Evolutionary conservation across 2,329 filamentous ascomycete genomes (phyloP).

Genomic region (Pseudogymnoascus sp.): DNA sequence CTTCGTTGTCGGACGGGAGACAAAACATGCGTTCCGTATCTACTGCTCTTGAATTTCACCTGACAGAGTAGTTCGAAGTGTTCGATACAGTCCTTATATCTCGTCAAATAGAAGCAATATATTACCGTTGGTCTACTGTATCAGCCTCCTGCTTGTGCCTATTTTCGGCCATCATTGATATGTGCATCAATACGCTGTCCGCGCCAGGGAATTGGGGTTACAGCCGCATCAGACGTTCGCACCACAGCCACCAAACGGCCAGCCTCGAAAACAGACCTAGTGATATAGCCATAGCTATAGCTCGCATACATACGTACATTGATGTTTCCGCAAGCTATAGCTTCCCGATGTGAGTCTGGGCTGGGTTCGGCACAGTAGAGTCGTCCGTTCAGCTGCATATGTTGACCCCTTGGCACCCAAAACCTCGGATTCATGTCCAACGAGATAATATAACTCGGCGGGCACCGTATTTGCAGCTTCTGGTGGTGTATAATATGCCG

Average conservation of each 20-base stretch:
- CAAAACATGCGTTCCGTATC: slow-evolving; percentile 67
- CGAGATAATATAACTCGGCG: neutral
- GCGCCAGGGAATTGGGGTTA: slow-evolving; percentile 15
- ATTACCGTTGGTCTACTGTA: neutral
- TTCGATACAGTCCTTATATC: slow-evolving; percentile 10
- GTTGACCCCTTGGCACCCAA: neutral
- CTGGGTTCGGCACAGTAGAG: neutral
- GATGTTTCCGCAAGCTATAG: neutral
- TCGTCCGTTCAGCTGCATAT: neutral
- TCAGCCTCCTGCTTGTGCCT: too few relatives aligned
- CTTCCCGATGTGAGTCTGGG: neutral
- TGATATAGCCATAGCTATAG: neutral
- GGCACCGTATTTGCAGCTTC: neutral
- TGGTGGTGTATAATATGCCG: neutral
- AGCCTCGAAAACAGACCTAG: neutral
- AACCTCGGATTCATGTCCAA: neutral
- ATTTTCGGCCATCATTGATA: neutral
- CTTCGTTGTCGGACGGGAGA: slow-evolving; percentile 56
- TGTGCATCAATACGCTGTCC: neutral
- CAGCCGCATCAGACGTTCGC: slow-evolving; percentile 13
- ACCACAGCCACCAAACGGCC: slow-evolving; percentile 13
- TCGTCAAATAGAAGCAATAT: slow-evolving; percentile 7
- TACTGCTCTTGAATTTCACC: slow-evolving; percentile 68
- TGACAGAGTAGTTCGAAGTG: slow-evolving; percentile 12
- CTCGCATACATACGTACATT: too few relatives aligned